Evolutionary conservation across 2,329 filamentous ascomycete genomes (phyloP).

Genomic region (Helotiales sp.): DNA sequence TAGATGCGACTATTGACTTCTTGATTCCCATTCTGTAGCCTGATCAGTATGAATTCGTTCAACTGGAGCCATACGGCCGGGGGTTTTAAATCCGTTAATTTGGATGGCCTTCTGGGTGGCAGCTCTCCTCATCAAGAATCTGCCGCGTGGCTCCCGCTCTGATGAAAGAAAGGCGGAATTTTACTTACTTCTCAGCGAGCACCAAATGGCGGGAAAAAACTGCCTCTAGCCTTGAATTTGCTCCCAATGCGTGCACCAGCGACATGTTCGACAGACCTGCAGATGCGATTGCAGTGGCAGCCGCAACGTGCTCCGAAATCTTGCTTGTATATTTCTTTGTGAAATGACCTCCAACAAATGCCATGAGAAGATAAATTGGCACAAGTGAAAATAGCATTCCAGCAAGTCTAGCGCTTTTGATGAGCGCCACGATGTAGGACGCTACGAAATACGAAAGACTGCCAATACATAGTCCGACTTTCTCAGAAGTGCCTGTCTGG

Average conservation of each 20-base stretch:
- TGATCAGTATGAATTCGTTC: too few relatives aligned
- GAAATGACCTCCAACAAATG: constrained; percentile 49
- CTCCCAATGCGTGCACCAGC: constrained; percentile 54
- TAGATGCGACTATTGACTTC: constrained; percentile 48
- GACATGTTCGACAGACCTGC: constrained; percentile 51
- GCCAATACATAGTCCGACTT: constrained; percentile 56
- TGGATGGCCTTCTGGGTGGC: too few relatives aligned
- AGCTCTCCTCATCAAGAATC: too few relatives aligned
- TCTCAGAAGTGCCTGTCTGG: constrained; percentile 58
- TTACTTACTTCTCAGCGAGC: constrained; percentile 40
- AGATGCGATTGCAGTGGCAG: constrained; percentile 52
- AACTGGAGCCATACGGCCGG: too few relatives aligned
- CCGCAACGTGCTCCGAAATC: constrained; percentile 47
- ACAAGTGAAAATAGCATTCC: constrained; percentile 39
- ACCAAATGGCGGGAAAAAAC: constrained; percentile 48
- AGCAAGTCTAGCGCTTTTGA: constrained; percentile 54
- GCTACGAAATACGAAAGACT: constrained; percentile 58
- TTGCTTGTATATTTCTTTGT: constrained; percentile 44
- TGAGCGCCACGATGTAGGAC: constrained; percentile 59
- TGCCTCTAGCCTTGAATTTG: constrained; percentile 47
- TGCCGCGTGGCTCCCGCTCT: too few relatives aligned
- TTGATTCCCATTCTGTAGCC: constrained; percentile 48
- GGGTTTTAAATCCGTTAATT: too few relatives aligned
- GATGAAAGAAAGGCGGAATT: too few relatives aligned
- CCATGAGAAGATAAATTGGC: constrained; percentile 38